These are phyloP conservation scores for Corymbia maculata DNA, from an alignment of 345 rosid genomes.

Conservation along the genomic window DNA sequence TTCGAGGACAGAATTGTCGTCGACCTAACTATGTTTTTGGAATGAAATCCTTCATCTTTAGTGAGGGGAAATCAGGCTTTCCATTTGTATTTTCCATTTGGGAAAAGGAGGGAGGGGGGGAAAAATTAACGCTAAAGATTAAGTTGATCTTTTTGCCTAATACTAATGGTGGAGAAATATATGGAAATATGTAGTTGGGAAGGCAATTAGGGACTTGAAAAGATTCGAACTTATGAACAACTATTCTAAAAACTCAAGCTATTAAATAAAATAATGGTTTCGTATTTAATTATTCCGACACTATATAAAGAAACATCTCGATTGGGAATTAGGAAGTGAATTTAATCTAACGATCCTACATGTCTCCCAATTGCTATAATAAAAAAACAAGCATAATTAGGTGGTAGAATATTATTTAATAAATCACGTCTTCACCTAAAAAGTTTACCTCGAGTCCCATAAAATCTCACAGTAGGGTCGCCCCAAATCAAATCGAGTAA, in stretches of 20 bases:
- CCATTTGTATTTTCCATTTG: background rate
- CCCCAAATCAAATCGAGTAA: too few species aligned
- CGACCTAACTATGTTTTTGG: background rate
- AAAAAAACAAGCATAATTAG: background rate
- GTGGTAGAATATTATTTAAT: too few species aligned
- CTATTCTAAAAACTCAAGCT: accelerated
- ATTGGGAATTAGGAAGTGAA: background rate
- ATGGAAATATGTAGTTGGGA: background rate
- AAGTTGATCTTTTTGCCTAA: background rate
- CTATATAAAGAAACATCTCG: too few species aligned
- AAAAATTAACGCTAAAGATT: too few species aligned
- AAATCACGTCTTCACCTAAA: background rate
- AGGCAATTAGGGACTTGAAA: background rate
- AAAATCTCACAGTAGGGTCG: too few species aligned
- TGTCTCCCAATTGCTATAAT: background rate
- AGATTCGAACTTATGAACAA: accelerated
- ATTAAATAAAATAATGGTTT: too few species aligned
- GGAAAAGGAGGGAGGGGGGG: background rate
- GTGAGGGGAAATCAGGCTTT: background rate
- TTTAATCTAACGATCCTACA: background rate
- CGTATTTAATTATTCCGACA: background rate
- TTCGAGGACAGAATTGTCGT: background rate
- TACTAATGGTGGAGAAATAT: too few species aligned
- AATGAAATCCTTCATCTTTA: background rate
- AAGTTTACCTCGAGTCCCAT: too few species aligned